Evolutionary conservation across 805 yeast species (phyloP), one percentile per base, ranked within the genome.

Genomic region (Candida sanyiensis): DNA sequence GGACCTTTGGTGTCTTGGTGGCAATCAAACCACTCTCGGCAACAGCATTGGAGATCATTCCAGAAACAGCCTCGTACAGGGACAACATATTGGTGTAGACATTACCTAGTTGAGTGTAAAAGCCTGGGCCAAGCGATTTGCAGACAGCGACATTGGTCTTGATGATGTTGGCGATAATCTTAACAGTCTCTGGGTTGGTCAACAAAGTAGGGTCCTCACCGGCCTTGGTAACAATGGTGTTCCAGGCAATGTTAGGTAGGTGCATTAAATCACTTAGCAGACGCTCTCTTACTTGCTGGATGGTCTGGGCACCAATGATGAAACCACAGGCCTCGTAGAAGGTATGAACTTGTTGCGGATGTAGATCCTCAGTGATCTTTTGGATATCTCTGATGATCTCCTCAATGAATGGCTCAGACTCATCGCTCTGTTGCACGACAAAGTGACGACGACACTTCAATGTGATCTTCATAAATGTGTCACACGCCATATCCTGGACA

Each of bases 401-500:
- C 57, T 83, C 85, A 49, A 93, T 84, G 54, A 90, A 90, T 15
- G 97, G 96, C 58, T 83, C 95, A 7, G 74, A 59, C 65, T 94
- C 97, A 47, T 80, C 82, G 16, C 77, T 74, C 63, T 90, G 97
- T 50, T 76, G 81, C 35, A 83, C 82, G 28, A 90, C 95, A 63
- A 93, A 93, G 63, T 90, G 97, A 49, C 89, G 80, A 63, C 88
- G 89, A 73, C 98, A 93, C 65, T 93, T 93, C 50, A 77, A 81
- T 17, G 96, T 86, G 61, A 93, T 93, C 62, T 93, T 93, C 58
- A 90, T 90, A 59, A 93, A 93, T 1, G 99, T 93, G 63, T 93
- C 99, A 70, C 98, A 93, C 7, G 99, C 98, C 98, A 93, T 93
- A 63, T 93, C 98, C 67, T 93, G 98, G 45, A 93, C 98, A 68